Conservation (phyloP, 208 protist genomes). For the Vickermania ingenoplastis region DNA sequence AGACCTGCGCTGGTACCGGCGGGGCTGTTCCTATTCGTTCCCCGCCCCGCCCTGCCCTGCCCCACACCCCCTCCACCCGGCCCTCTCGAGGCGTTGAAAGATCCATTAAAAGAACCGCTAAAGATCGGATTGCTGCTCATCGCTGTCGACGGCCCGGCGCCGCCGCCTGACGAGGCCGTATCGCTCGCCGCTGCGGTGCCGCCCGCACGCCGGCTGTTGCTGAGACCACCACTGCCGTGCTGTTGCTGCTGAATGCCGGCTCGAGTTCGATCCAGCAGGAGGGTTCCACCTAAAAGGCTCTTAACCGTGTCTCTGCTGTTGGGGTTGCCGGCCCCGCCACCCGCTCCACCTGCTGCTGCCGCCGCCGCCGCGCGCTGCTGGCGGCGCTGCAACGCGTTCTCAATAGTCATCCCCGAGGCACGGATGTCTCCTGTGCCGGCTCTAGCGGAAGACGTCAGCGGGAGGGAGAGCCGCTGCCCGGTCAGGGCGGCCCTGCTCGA, state of each 20-base stretch:
- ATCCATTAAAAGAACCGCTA: neutral
- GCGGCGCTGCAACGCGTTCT: neutral
- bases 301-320: neutral
- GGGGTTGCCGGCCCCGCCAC: conserved; percentile 4
- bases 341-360: no score
- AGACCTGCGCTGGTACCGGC: neutral
- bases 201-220: neutral
- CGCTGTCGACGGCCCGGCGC: neutral
- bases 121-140: neutral
- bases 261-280: neutral
- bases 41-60: neutral
- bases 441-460: no score
- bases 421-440: neutral
- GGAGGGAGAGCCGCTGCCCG: no score
- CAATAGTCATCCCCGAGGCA: neutral
- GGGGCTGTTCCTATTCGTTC: neutral
- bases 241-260: no score
- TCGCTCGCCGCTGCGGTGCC: no score
- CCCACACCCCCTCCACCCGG: neutral
- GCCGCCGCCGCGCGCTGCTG: no score
- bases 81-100: neutral
- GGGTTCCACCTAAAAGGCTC: neutral
- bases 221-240: no score
- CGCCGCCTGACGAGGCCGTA: no score
- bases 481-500: neutral